Base-by-base conservation (phyloP, 768 basidiomycete genomes). In the Rhodocollybia butyracea region DNA sequence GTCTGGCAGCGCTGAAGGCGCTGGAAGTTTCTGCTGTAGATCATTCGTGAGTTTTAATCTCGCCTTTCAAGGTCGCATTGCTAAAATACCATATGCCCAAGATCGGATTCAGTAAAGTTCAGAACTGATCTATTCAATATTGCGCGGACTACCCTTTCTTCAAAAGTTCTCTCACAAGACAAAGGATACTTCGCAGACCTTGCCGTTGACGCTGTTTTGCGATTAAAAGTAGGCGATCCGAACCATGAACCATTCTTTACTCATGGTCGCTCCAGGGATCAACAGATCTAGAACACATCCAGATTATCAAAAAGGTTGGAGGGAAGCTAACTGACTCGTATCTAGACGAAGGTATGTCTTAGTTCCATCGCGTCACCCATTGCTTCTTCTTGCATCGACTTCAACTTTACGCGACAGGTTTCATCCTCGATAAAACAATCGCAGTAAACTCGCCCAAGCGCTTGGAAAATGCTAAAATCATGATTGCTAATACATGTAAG, bases 241-340 rank as follows among this genome's bases (percentile, higher is more conserved):
- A 15, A 22, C 1, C 5, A 6, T 30, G 42, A n/a, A 11, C 3
- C 24, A 8, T 30, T 47, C 17, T 40, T 17, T 34, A 15, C 7
- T 22, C 41, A 29, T 6, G 34, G n/a, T 2, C n/a, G 34, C 7
- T 46, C 6, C 63, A 94, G 89, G 97, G 97, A 34, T 97, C 94
- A 34, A 94, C 91, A 48, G 89, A 98, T 73, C 78, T 99, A 31
- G 96, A 99, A 61, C 94, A 98, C 70, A 98, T 99, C 61, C 96
- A 99, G 72, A 88, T 98, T 70, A 99, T 98, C 77, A 99, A 99
- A 82, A 98, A 98, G 73, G 92, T 91, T n/a, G 96, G 96, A 55
- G 96, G 96, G 48, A 99, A 98, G 76, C 80, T 99, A 63, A 96
- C 94, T 0, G 96, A 98, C 65, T 96, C 94, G 5, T 99, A 98